A percentile compares a stretch with the other conserved stretches of the same genome.
phyloP scores from a whole-genome alignment of 768 basidiomycete genomes.

The Porphyrellus cyaneotinctus region DNA sequence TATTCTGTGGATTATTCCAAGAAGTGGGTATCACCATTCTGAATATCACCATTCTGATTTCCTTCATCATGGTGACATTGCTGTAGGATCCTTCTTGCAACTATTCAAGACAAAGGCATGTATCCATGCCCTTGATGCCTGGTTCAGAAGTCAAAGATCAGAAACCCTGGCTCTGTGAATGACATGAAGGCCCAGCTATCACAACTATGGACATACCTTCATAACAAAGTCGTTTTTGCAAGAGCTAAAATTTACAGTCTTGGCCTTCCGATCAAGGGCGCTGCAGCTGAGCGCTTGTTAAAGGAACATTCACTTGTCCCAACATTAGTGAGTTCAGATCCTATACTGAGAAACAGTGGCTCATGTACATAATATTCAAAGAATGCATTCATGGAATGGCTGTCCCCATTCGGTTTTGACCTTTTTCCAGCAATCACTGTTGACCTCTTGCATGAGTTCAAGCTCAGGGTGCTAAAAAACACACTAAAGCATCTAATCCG shows the following conservation, averaged over 20 bases:
- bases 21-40: background rate
- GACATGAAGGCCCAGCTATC: background rate
- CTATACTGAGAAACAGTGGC: no score
- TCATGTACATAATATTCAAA: no score
- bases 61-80: background rate
- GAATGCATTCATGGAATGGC: background rate
- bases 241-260: background rate
- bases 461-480: no score
- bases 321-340: background rate
- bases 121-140: background rate
- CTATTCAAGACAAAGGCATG: background rate
- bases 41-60: background rate
- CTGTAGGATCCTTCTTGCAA: background rate
- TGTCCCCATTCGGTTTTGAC: background rate
- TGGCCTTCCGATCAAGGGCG: background rate
- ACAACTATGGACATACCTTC: background rate
- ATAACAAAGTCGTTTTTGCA: background rate
- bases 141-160: background rate
- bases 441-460: background rate
- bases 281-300: background rate
- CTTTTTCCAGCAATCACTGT: background rate
- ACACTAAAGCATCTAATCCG: background rate
- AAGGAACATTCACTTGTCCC: background rate
- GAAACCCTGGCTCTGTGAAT: background rate
- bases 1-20: constrained; percentile 3